Base-by-base conservation (phyloP, 2,329 filamentous ascomycete genomes). In the Cucurbitaria berberidis region DNA sequence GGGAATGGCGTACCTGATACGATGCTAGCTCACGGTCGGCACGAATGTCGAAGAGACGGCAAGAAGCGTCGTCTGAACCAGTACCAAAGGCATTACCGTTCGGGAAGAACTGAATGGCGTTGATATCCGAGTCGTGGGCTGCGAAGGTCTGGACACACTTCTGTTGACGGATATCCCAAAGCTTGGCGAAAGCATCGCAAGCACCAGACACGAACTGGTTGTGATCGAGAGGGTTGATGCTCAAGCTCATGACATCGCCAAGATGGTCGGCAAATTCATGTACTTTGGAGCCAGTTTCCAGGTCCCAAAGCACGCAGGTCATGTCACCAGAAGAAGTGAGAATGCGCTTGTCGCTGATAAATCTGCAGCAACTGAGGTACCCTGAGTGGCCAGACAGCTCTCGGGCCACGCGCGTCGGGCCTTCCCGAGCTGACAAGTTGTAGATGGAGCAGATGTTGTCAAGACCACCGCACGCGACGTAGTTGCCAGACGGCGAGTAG, bases 401-500 rank as follows among this genome's bases (percentile, higher is more conserved):
- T 63, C 93, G 88, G 61, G 93, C 93, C 59, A 98, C 95, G 59
- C 95, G 90, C 40, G 95, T 98, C 9, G 95, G 95, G n/a, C 93
- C 95, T 77, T 99, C 95, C 69, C 93, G 86, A 62, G 95, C 92
- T 62, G 96, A 97, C 59, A 99, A 86, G 78, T 98, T 99, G 84
- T 99, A 99, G 76, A 99, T 97, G 69, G 93, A 98, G 84, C 95
- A 98, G 74, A 99, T 98, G 80, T 99, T 99, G 80, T 99, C 95
- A 61, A 98, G 86, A 82, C 95, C 95, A 84, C 95, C 95, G 75
- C 95, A 99, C 51, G 95, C 95, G 53, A 99, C 95, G 75, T 93
- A 99, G 81, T 99, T 99, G 51, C 95, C 95, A 74, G 92, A 96
- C 11, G 95, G 95, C 57, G 95, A 93, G 77, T 99, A 99, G 73